Evolutionary conservation across 176 grass and related monocot genomes (phyloP).

Genomic region (Cenchrus purpureus): DNA sequence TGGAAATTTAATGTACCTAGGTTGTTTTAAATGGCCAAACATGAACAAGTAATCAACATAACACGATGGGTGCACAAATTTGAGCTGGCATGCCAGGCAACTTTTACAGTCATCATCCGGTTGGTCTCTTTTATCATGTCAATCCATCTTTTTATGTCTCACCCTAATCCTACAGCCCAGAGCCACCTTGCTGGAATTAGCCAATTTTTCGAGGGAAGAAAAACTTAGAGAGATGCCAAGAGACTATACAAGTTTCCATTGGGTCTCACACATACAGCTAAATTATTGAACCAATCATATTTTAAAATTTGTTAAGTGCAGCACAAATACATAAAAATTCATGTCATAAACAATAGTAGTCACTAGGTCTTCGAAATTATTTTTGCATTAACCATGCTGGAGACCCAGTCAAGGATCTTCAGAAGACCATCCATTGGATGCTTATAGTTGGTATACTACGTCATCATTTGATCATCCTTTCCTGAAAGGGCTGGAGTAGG

Average conservation of each 20-base stretch:
- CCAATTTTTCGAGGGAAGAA: background rate
- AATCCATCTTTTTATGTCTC: background rate
- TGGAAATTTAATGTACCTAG: conserved; percentile 13
- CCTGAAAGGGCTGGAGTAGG: conserved; percentile 26
- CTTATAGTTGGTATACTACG: conserved; percentile 12
- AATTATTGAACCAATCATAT: background rate
- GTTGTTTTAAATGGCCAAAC: conserved; percentile 6
- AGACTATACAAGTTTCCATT: background rate
- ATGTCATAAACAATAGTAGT: background rate
- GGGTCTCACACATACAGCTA: background rate
- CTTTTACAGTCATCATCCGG: conserved; percentile 18
- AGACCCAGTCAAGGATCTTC: conserved; percentile 3
- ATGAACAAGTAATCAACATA: background rate
- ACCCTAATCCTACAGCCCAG: background rate
- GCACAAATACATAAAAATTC: background rate
- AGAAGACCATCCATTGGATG: conserved; percentile 4
- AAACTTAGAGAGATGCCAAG: background rate
- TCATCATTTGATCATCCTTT: conserved; percentile 34
- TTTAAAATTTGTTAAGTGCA: conserved; percentile 1
- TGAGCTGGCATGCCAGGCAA: conserved; percentile 1
- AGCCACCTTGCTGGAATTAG: background rate
- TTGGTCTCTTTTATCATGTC: conserved; percentile 10
- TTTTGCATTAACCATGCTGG: conserved; percentile 21
- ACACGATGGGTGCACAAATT: conserved; percentile 17
- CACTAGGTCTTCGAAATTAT: conserved; percentile 11